Evolutionary conservation across 352 stramenopile genomes (phyloP).

Genomic region (Phytophthora colocasiae): DNA sequence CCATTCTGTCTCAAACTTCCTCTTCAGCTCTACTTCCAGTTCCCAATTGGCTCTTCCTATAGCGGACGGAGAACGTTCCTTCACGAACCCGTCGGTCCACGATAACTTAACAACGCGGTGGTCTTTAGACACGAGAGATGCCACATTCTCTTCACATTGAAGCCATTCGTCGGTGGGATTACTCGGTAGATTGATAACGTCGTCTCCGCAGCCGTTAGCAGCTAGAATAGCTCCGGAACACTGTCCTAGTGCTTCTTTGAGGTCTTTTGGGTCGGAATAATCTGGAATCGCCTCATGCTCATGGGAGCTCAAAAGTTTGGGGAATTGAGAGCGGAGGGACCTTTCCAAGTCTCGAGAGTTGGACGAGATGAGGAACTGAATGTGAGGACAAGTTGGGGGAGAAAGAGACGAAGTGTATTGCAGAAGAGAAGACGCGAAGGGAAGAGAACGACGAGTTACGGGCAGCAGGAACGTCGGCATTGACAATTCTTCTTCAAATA

Average conservation of each 20-base stretch:
- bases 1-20: conserved; percentile 7
- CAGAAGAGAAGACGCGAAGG: conserved; percentile 33
- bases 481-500: no score
- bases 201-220: conserved; percentile 25
- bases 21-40: conserved; percentile 53
- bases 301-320: conserved; percentile 39
- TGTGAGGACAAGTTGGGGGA: not conserved
- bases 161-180: conserved; percentile 30
- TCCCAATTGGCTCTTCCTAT: conserved; percentile 50
- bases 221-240: conserved; percentile 63
- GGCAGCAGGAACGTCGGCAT: conserved; percentile 48
- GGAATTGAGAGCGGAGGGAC: conserved; percentile 32
- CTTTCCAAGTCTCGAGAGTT: conserved; percentile 33
- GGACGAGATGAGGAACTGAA: conserved; percentile 31
- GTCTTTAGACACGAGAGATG: conserved; percentile 28
- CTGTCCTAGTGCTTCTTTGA: conserved; percentile 45
- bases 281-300: conserved; percentile 46
- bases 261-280: conserved; percentile 48
- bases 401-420: conserved; percentile 13
- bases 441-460: conserved; percentile 41
- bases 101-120: conserved; percentile 65
- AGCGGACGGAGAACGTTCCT: conserved; percentile 36
- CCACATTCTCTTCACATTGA: conserved; percentile 34
- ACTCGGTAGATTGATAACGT: conserved; percentile 28
- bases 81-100: conserved; percentile 50